Evolutionary conservation across 2,329 filamentous ascomycete species (phyloP), one percentile per base, ranked within the genome.

Genomic region (Penicillium expansum): DNA sequence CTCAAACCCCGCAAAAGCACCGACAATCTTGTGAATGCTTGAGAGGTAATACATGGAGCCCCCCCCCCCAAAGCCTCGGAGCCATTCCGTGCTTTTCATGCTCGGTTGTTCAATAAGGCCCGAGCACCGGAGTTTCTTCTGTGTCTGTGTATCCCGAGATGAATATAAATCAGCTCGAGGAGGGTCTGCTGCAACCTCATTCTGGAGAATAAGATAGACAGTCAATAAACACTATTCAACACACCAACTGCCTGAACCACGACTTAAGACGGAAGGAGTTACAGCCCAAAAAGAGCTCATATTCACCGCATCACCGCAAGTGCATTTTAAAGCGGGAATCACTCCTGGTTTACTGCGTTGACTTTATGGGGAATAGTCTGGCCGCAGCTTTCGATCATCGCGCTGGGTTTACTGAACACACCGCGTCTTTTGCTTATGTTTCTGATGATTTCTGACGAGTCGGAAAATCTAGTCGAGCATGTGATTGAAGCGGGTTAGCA

Each of bases 111-210:
- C 3, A 14, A 45, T 45, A 27, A 16, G 9, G 18, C 39, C 53
- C 24, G 39, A 52, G 6, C n/a, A n/a, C 29, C 45, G 52, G 37
- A 22, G 35, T 42, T 42, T 55, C 45, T 49, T 55, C 14, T 37
- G 20, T 16, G n/a, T 33, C 10, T 50, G 52, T 43, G 30, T 32
- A 45, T 22, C 53, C 47, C 53, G 24, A 51, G 14, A 24, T 6
- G 4, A 14, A 33, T 22, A 8, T 38, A 22, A 24, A 22, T 13
- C 20, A 41, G 29, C 16, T n/a, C 22, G n/a, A 9, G 14, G 11
- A 18, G 27, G 11, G 27, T 20, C 10, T 13, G 14, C 20, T 49
- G 43, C 35, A 33, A 54, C 44, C 33, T 41, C 14, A 27, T 20
- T 13, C 6, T 20, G 6, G 16, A 38, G 16, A 10, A 38, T 14